A percentile compares a stretch with the other conserved stretches of the same genome.
These are phyloP conservation scores for Suillus weaverae DNA, from an alignment of 768 basidiomycete genomes.

Conservation along the genomic window DNA sequence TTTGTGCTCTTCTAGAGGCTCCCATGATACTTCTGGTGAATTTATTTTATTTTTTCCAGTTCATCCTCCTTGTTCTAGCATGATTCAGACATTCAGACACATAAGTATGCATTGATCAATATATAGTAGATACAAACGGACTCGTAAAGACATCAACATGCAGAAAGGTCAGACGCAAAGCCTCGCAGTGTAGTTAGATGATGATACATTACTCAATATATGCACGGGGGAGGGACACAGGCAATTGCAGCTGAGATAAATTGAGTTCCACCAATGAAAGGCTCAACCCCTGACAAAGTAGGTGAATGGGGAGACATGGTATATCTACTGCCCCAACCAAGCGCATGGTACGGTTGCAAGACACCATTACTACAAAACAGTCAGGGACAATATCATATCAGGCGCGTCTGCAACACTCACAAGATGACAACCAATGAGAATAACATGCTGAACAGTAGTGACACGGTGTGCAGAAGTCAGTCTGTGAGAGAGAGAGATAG, in stretches of 20 bases:
- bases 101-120: background rate
- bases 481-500: too few relatives aligned
- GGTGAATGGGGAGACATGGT: too few relatives aligned
- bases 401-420: too few relatives aligned
- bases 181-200: background rate
- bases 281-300: too few relatives aligned
- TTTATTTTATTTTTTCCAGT: background rate
- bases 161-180: background rate
- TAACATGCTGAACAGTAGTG: too few relatives aligned
- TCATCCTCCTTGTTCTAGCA: background rate
- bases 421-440: too few relatives aligned
- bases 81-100: background rate
- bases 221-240: background rate
- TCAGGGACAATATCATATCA: too few relatives aligned
- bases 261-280: too few relatives aligned
- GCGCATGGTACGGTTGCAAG: too few relatives aligned
- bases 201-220: conserved; percentile 1
- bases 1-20: background rate
- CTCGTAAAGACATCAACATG: background rate
- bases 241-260: background rate
- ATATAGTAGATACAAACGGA: background rate
- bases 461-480: too few relatives aligned
- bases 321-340: too few relatives aligned
- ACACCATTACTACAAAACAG: too few relatives aligned
- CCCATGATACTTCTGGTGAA: background rate